phyloP scores from a whole-genome alignment of 192 early-diverging fungal genomes.

The Phlyctochytrium arcticum region DNA sequence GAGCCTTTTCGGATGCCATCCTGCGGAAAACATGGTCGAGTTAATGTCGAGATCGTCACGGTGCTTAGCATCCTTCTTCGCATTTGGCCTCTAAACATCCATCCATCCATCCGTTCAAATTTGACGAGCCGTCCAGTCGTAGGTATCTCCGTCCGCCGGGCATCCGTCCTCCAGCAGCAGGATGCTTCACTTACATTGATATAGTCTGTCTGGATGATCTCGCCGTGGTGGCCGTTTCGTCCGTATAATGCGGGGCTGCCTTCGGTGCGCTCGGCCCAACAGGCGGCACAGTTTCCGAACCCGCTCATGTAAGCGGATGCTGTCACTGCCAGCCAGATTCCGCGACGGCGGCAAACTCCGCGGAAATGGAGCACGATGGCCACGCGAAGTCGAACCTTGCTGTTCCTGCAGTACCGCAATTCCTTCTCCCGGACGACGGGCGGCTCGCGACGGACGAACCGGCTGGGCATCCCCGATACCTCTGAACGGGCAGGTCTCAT shows the following conservation, averaged over 20 bases:
- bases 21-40: neutral
- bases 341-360: too few relatives aligned
- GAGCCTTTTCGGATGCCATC: conserved; percentile 14
- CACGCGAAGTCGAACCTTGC: conserved; percentile 81
- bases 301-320: too few relatives aligned
- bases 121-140: conserved; percentile 3
- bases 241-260: too few relatives aligned
- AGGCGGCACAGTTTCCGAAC: too few relatives aligned
- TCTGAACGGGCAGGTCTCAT: conserved; percentile 49
- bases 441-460: conserved; percentile 41
- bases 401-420: conserved; percentile 93
- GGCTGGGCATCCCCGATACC: conserved; percentile 32
- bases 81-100: neutral
- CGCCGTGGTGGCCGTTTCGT: too few relatives aligned
- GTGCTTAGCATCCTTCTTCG: neutral
- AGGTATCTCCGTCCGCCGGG: neutral
- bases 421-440: conserved; percentile 67
- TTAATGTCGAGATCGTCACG: neutral
- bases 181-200: too few relatives aligned
- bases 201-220: too few relatives aligned
- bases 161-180: neutral
- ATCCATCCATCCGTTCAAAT: conserved; percentile 16
- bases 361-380: too few relatives aligned
- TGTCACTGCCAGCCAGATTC: too few relatives aligned
- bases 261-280: too few relatives aligned